Base-by-base conservation (phyloP, 768 basidiomycete species). In the Chalciporus piperatus region DNA sequence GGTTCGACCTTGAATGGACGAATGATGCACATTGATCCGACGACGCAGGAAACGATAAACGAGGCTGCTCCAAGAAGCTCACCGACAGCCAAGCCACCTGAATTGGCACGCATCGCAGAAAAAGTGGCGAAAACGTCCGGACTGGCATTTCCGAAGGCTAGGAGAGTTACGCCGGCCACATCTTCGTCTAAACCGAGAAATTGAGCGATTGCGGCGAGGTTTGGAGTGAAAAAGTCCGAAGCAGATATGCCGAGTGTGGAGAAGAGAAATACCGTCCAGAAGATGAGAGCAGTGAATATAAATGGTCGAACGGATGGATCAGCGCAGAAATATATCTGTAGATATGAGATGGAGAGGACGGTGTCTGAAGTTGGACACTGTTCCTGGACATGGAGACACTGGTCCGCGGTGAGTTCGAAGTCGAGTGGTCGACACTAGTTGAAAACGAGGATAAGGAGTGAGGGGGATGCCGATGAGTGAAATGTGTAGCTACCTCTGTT, bases 71-170 rank as follows among this genome's bases (percentile, higher is more conserved):
- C 97, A 12, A 99, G 75, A 7, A 99, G 78, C 66, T 99, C 97
- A 19, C 97, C 97, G 47, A 99, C 83, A 1, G 97, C 97, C 48
- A 99, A 72, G 50, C 89, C 82, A 8, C 94, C 94, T 4, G 94
- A 91, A 59, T 86, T 74, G 19, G 84, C 77, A 27, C 83, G 83
- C 82, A 99, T 88, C 17, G 96, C 91, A 2, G 92, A 89, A 67
- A 96, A 97, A 0, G 97, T 99, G 6, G 92, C 87, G 69, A 98
- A 98, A 4, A 98, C 80, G 67, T 98, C 96, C 0, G 96, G 96
- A 62, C 92, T 94, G 27, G 95, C 96, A 65, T 98, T 98, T 37
- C 96, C 96, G 65, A 98, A 95, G 0, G 97, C 97, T 25, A 99
- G 79, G 59, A 99, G 90, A 0, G 97, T 99, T 20, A 98, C 95